phyloP scores from a whole-genome alignment of 2,329 filamentous ascomycete genomes.

The Scedosporium aurantiacum region DNA sequence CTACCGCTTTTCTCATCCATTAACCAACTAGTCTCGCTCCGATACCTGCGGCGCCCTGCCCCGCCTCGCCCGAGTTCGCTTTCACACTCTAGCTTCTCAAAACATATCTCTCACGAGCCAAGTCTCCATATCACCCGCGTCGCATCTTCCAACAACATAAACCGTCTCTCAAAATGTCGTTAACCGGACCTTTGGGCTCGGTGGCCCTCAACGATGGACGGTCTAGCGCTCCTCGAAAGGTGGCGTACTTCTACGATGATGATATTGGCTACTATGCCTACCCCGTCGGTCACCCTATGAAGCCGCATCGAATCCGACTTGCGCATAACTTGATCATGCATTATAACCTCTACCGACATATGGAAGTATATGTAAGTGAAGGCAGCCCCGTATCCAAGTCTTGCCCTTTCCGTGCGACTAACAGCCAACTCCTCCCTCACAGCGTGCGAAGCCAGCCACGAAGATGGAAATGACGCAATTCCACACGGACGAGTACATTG shows the following conservation, averaged over 20 bases:
- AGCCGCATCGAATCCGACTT: conserved; percentile 88
- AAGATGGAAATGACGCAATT: conserved; percentile 88
- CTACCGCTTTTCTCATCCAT: background rate
- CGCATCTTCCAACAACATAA: background rate
- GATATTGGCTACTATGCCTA: conserved; percentile 98
- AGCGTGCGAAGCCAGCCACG: conserved; percentile 79
- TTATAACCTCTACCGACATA: conserved; percentile 90
- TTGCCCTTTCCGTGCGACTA: conserved; percentile 19
- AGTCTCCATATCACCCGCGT: background rate
- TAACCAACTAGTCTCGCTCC: background rate
- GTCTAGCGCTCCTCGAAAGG: conserved; percentile 54
- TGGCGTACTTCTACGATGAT: conserved; percentile 97
- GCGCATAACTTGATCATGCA: conserved; percentile 95
- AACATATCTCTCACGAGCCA: background rate
- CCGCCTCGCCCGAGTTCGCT: background rate
- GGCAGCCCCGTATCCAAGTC: conserved; percentile 12
- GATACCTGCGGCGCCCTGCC: background rate
- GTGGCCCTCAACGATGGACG: conserved; percentile 28
- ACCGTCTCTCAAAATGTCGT: background rate
- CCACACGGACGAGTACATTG: conserved; percentile 90
- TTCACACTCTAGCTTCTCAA: too few species aligned
- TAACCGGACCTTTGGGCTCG: conserved; percentile 23
- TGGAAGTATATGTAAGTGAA: conserved; percentile 80
- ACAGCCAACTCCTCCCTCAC: conserved; percentile 7
- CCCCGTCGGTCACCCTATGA: conserved; percentile 95